These are phyloP conservation scores for Geosmithia flava DNA, from an alignment of 2,329 filamentous ascomycete genomes.

Conservation along the genomic window DNA sequence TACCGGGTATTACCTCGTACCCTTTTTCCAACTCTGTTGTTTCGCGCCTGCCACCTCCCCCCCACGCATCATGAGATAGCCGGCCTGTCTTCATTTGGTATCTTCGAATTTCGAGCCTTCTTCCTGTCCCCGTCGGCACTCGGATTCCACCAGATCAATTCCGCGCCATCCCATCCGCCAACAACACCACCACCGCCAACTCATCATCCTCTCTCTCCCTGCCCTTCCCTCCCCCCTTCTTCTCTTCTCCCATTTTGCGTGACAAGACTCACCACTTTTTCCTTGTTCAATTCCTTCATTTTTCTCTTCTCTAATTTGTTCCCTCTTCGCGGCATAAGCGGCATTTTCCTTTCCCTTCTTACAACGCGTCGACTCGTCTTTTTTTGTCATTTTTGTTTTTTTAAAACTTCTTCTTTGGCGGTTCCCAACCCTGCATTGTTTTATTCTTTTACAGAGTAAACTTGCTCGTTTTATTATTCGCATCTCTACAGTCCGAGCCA, in stretches of 20 bases:
- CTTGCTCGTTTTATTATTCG: neutral
- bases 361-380: neutral
- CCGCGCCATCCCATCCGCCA: too few relatives aligned
- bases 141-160: too few relatives aligned
- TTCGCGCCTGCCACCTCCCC: slow-evolving; percentile 9
- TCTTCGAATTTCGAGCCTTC: neutral
- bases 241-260: neutral
- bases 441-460: neutral
- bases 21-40: too few relatives aligned
- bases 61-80: slow-evolving; percentile 29
- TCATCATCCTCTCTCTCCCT: too few relatives aligned
- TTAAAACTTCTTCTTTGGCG: neutral
- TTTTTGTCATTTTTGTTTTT: too few relatives aligned
- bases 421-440: neutral
- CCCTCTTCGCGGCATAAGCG: neutral
- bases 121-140: neutral
- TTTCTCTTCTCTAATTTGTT: neutral
- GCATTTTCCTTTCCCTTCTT: neutral
- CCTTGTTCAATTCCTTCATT: neutral
- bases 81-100: slow-evolving; percentile 7
- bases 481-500: neutral
- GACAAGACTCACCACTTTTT: neutral
- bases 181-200: too few relatives aligned
- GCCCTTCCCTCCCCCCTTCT: too few relatives aligned
- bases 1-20: too few relatives aligned